Conservation (phyloP, 148 eudicot species). For the Beta vulgaris region DNA sequence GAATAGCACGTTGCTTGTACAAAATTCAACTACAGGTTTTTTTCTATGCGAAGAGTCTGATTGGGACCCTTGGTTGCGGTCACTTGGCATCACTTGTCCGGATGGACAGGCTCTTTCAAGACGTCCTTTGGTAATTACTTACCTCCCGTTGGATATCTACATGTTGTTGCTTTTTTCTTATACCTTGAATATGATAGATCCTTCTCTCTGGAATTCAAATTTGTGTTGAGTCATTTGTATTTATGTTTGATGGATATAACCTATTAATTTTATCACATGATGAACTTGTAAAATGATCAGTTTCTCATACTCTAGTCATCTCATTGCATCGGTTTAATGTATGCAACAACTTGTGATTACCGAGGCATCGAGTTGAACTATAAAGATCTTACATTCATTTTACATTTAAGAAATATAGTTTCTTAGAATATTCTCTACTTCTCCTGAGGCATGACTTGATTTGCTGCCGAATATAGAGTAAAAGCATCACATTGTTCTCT, state of each 20-base stretch:
- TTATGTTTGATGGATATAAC: background rate
- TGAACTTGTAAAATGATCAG: background rate
- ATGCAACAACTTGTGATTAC: background rate
- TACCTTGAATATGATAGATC: background rate
- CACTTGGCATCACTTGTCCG: constrained; percentile 99
- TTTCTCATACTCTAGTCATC: background rate
- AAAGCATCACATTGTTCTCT: background rate
- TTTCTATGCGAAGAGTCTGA: too few species aligned
- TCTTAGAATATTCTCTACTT: background rate
- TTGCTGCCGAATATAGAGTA: background rate
- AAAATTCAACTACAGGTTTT: too few species aligned
- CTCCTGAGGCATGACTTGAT: constrained; percentile 1
- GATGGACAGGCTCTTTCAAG: constrained; percentile 99
- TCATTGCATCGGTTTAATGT: background rate
- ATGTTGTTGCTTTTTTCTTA: constrained; percentile 8
- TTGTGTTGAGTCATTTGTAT: background rate
- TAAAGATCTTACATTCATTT: background rate
- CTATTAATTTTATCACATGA: background rate
- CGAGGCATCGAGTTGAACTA: background rate
- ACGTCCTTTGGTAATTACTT: constrained; percentile 67
- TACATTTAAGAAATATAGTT: too few species aligned
- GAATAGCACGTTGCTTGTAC: too few species aligned
- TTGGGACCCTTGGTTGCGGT: too few species aligned
- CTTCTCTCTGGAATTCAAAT: background rate
- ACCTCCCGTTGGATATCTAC: background rate